Evolutionary conservation across 352 stramenopile genomes (phyloP), one percentile per base, ranked within the genome.

Genomic region (Phytopythium boreale): DNA sequence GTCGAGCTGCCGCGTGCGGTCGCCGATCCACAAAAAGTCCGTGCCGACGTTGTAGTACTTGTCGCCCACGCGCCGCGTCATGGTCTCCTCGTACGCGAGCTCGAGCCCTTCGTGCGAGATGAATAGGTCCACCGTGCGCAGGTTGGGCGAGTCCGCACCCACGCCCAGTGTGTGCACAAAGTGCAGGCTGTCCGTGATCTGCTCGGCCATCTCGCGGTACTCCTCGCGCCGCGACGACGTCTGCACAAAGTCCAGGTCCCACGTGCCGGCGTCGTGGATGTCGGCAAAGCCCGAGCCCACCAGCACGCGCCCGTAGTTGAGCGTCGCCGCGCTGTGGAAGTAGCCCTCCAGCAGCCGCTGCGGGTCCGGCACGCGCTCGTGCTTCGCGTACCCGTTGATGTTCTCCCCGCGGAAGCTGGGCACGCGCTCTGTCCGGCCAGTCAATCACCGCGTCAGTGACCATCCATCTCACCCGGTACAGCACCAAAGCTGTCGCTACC

Each of bases 11-110:
- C 97, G 88, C 62, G 97, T 99, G 59, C 97, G 93, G 82, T 99
- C 97, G 56, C 97, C 97, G 62, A 99, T 98, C 97, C 97, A 99
- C 29, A 99, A 76, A 79, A 99, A 99, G 77, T 99, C 96, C 7
- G 96, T 97, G 27, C 96, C 98, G 55, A 98, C 97, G 81, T 99
- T 98, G 82, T 99, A 99, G 80, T 86, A 99, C 72, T 97, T 97
- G 64, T 92, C 86, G 64, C 92, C 70, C 68, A 98, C 90, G 65
- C 98, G 61, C 61, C 96, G 88, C 27, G 97, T 99, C 80, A 99
- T 93, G 15, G 97, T 97, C 82, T 99, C 83, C 77, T 99, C 97
- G 74, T 99, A 99, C 0, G 89, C 96, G 24, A 99, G 85, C 64
- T 99, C 91, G 27, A 99, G 82, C 26, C 96, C 98, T 89, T 99